phyloP scores from a whole-genome alignment of 176 grass and related monocot species.

The Saccharum spontaneum region DNA sequence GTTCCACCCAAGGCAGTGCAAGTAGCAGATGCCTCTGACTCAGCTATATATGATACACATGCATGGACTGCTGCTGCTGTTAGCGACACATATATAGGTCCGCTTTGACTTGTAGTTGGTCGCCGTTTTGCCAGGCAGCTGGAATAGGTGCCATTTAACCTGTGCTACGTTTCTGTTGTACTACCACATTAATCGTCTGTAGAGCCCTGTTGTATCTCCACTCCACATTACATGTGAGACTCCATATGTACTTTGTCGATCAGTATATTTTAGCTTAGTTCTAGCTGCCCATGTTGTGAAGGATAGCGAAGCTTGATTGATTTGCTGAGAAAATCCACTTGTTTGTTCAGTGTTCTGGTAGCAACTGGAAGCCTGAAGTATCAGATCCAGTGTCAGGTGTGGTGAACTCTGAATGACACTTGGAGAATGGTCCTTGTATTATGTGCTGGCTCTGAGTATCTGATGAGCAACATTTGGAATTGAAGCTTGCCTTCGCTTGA shows the following conservation, averaged over 20 bases:
- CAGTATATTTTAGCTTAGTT: not conserved
- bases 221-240: not conserved
- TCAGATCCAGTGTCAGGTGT: not conserved
- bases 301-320: not conserved
- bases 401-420: not conserved
- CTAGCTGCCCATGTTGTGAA: not conserved
- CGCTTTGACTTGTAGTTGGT: not conserved
- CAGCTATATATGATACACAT: not conserved
- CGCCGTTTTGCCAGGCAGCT: conserved; percentile 34
- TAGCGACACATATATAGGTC: not conserved
- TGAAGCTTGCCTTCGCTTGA: not conserved
- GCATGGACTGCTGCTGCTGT: conserved; percentile 26
- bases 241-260: not conserved
- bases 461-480: not conserved
- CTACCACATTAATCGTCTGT: not conserved
- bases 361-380: not conserved
- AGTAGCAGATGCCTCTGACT: conserved; percentile 28
- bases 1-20: conserved; percentile 67
- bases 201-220: not conserved
- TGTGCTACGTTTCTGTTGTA: conserved; percentile 27
- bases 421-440: not conserved
- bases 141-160: conserved; percentile 2
- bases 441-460: not conserved
- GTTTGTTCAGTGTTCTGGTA: not conserved
- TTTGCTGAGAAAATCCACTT: not conserved